Conservation (phyloP, 805 yeast species). For the Suhomyces faveliae region DNA sequence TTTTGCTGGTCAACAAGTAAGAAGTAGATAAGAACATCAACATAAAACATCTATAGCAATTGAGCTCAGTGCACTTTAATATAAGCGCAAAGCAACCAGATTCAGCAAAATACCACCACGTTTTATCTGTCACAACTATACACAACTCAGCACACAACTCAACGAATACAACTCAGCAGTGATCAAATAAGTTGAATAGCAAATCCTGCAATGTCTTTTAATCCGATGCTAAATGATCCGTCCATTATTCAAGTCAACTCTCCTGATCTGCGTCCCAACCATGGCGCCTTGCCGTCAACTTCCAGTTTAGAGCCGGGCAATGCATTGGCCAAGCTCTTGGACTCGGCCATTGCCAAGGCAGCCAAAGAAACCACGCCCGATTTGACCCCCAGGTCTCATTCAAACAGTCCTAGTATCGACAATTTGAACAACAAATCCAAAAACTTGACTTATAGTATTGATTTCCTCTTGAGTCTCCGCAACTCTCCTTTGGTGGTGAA, state of each 20-base stretch:
- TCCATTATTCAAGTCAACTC: slow-evolving; percentile 24
- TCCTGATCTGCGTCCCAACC: slow-evolving; percentile 5
- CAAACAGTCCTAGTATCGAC: slow-evolving; percentile 10
- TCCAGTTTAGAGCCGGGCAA: slow-evolving; percentile 29
- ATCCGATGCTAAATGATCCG: slow-evolving; percentile 30
- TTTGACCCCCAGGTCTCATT: slow-evolving; percentile 16
- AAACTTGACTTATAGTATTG: slow-evolving; percentile 26
- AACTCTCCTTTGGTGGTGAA: slow-evolving; percentile 35
- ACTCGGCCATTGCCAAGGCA: slow-evolving; percentile 48
- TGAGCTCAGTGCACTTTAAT: background rate
- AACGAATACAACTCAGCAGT: background rate
- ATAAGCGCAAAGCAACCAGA: background rate
- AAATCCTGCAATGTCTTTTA: slow-evolving; percentile 10
- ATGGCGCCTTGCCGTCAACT: slow-evolving; percentile 2
- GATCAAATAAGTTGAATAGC: no score
- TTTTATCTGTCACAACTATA: no score
- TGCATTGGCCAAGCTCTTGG: slow-evolving; percentile 42
- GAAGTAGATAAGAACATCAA: background rate
- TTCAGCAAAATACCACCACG: background rate
- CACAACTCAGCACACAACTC: background rate
- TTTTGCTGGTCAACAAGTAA: background rate
- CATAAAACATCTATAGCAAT: no score
- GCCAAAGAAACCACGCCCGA: slow-evolving; percentile 45
- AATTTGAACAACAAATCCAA: background rate
- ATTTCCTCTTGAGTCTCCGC: slow-evolving; percentile 29